Evolutionary conservation across 2,329 filamentous ascomycete genomes (phyloP), one percentile per base, ranked within the genome.

Genomic region (Tolypocladium inflatum): DNA sequence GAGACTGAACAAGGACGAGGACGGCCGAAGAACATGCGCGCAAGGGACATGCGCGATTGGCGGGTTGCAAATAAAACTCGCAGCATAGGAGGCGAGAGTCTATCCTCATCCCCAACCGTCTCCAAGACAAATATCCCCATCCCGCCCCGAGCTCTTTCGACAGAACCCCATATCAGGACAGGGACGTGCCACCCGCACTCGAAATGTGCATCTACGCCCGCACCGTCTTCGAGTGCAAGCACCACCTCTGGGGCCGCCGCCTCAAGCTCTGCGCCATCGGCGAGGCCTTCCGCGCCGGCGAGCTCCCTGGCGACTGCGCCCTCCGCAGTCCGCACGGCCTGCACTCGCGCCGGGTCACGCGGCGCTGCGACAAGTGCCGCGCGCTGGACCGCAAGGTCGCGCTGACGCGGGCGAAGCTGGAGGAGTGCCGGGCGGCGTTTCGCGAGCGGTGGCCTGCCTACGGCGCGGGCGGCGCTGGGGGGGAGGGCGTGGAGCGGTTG

Each of bases 141-240:
- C 2, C 4, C 1, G 10, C 17, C 48, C 48, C 26, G 13, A 17
- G 10, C 48, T n/a, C 17, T 17, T 48, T 4, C 17, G 7, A 26
- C 3, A 50, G 8, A 33, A 15, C 17, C 4, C 17, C 45, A 6
- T 7, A 8, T 17, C 43, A 26, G 26, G 15, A 51, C 17, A 33
- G 11, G 30, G 26, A 13, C 7, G 4, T 17, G 2, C 26, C 15
- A 15, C 48, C 21, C 5, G 10, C 23, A 8, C 37, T 26, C 35
- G 35, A 17, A 21, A 71, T 73, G 71, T 71, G 70, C 55, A 60
- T 55, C 13, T 68, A 70, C 62, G 43, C 60, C 9, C 64, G 63
- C 38, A 61, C 61, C 38, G 37, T 67, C 39, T 71, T 67, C 55
- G 35, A 35, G 37, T 71, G 69, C 63, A 26, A 51, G 6, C 68